Evolutionary conservation across 768 basidiomycete genomes (phyloP).

Genomic region (Leucogyrophana mollusca): DNA sequence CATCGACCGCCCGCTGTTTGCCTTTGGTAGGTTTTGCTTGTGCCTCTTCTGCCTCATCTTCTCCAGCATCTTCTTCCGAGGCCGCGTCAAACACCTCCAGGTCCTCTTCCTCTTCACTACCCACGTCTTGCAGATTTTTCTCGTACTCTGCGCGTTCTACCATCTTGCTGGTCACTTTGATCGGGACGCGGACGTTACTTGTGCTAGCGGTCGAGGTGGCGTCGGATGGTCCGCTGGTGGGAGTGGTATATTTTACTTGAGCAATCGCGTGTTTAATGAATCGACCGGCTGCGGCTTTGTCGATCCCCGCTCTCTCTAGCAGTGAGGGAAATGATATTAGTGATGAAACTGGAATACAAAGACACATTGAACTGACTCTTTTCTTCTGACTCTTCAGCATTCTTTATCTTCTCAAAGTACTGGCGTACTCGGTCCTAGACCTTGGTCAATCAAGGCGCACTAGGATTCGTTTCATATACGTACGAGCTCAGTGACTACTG

Average conservation of each 20-base stretch:
- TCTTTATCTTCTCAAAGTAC: constrained; percentile 82
- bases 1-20: constrained; percentile 36
- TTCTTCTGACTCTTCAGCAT: constrained; percentile 65
- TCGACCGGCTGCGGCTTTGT: constrained; percentile 75
- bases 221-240: constrained; percentile 31
- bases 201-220: constrained; percentile 9
- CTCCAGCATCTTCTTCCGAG: constrained; percentile 18
- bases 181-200: constrained; percentile 36
- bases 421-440: constrained; percentile 67
- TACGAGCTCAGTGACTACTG: constrained; percentile 62
- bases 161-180: constrained; percentile 73
- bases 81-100: constrained; percentile 34
- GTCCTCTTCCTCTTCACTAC: constrained; percentile 41
- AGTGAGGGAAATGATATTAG: neutral
- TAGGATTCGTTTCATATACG: constrained; percentile 1
- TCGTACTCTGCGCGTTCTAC: constrained; percentile 64
- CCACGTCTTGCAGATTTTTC: constrained; percentile 45
- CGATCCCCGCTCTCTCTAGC: constrained; percentile 48
- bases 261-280: constrained; percentile 86
- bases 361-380: constrained; percentile 26
- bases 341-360: neutral
- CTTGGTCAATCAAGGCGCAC: neutral
- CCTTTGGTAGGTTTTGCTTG: constrained; percentile 7
- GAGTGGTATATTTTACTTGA: constrained; percentile 44
- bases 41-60: constrained; percentile 7